Evolutionary conservation across 495 filamentous ascomycete genomes (phyloP).

Genomic region (Tetracladium setigerum): DNA sequence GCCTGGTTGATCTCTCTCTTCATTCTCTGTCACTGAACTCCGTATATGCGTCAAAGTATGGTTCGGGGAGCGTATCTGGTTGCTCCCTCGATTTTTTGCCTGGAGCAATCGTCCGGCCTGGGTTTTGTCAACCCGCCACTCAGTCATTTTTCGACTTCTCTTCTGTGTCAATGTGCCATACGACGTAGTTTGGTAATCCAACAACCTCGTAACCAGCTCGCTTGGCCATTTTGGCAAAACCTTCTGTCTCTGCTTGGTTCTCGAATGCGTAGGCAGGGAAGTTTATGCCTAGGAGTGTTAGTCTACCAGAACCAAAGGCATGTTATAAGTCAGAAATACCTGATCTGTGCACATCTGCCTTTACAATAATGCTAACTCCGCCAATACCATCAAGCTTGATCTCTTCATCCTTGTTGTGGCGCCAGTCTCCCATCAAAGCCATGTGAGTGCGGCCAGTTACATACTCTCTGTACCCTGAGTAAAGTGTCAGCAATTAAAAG

Average conservation of each 20-base stretch:
- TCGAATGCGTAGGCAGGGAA: constrained; percentile 97
- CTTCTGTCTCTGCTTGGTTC: constrained; percentile 98
- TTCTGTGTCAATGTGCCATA: constrained; percentile 98
- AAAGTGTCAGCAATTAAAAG: constrained; percentile 2
- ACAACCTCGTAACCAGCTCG: constrained; percentile 87
- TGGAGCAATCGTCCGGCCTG: too few relatives aligned
- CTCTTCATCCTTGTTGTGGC: constrained; percentile 81
- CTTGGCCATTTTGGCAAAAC: constrained; percentile 98
- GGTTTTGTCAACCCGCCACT: too few relatives aligned
- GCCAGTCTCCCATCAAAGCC: constrained; percentile 83
- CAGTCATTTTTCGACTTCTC: constrained; percentile 79
- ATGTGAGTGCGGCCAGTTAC: constrained; percentile 83
- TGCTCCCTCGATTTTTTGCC: background rate
- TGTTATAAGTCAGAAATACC: constrained; percentile 41
- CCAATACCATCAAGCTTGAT: constrained; percentile 92
- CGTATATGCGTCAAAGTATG: constrained; percentile 22
- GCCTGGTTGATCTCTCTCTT: constrained; percentile 3
- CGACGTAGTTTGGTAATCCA: constrained; percentile 93
- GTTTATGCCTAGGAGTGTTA: constrained; percentile 67
- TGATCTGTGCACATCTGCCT: constrained; percentile 93
- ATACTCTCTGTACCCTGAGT: constrained; percentile 80
- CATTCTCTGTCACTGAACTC: constrained; percentile 18
- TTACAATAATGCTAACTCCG: constrained; percentile 94
- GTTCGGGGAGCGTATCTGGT: constrained; percentile 6
- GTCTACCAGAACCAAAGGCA: background rate